A percentile compares a stretch with the other conserved stretches of the same genome.
Conservation (phyloP, 2,329 filamentous ascomycete species). For the Bipolaris cookei region DNA sequence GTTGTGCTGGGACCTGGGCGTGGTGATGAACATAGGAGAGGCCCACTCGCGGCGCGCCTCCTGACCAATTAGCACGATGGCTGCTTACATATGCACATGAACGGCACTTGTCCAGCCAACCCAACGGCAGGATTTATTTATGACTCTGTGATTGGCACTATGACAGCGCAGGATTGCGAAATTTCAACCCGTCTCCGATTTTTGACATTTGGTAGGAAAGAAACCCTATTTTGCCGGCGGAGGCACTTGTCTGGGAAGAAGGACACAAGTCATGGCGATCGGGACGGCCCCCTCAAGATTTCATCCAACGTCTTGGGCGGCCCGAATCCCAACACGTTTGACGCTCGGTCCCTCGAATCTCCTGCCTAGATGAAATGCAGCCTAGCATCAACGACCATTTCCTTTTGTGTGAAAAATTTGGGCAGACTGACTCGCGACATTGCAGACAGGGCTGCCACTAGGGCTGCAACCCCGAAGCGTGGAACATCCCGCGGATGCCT, state of each 20-base stretch:
- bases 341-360: constrained; percentile 3
- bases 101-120: no score
- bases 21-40: not conserved
- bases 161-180: no score
- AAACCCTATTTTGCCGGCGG: not conserved
- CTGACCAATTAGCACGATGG: not conserved
- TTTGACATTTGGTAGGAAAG: no score
- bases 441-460: not conserved
- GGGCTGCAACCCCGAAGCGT: not conserved
- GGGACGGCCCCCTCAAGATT: not conserved
- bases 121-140: not conserved
- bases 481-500: not conserved
- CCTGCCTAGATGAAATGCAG: not conserved
- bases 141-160: not conserved
- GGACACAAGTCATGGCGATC: not conserved
- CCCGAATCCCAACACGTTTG: constrained; percentile 3
- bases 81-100: not conserved
- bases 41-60: no score
- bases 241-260: not conserved
- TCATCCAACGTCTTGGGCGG: not conserved
- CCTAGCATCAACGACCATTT: constrained; percentile 2
- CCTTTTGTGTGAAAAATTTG: not conserved
- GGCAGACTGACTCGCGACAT: not conserved
- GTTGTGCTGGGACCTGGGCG: not conserved
- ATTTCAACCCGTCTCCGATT: not conserved